These are phyloP conservation scores for Russula ochroleuca DNA, from an alignment of 768 basidiomycete genomes.

Conservation along the genomic window DNA sequence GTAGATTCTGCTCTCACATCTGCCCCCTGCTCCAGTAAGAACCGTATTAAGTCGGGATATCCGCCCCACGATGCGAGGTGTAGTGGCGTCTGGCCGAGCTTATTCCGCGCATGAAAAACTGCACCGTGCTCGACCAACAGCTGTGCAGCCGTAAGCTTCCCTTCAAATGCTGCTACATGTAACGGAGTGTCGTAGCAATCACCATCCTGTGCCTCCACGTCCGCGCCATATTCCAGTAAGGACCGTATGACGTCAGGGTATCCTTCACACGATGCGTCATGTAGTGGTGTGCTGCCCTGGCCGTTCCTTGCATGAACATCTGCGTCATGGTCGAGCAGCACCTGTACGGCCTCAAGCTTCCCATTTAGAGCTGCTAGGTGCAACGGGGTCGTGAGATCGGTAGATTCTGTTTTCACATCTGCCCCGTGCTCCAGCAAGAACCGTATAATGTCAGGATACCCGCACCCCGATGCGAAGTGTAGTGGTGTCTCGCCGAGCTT, in stretches of 20 bases:
- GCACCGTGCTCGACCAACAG: neutral
- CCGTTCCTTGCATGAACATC: neutral
- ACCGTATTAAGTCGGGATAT: neutral
- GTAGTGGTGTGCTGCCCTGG: neutral
- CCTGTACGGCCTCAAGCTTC: neutral
- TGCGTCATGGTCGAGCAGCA: neutral
- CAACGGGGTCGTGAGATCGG: neutral
- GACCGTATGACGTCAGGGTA: neutral
- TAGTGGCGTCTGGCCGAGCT: neutral
- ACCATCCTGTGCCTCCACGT: neutral
- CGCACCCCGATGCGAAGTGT: neutral
- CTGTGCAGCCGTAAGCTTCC: neutral
- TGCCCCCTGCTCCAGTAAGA: neutral
- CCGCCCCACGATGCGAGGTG: neutral
- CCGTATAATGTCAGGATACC: too few species aligned
- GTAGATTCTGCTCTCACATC: neutral
- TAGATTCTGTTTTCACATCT: neutral
- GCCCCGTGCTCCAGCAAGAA: neutral
- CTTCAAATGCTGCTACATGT: neutral
- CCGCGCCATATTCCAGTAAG: neutral
- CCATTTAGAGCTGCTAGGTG: neutral
- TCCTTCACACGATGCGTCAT: neutral
- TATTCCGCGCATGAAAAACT: neutral
- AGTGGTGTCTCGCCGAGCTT: neutral
- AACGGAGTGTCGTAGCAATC: neutral